Percentiles rank a stretch among this genome's conserved stretches.
Evolutionary conservation across 257 asterid genomes (phyloP).

Genomic region (Orobanche coerulescens): DNA sequence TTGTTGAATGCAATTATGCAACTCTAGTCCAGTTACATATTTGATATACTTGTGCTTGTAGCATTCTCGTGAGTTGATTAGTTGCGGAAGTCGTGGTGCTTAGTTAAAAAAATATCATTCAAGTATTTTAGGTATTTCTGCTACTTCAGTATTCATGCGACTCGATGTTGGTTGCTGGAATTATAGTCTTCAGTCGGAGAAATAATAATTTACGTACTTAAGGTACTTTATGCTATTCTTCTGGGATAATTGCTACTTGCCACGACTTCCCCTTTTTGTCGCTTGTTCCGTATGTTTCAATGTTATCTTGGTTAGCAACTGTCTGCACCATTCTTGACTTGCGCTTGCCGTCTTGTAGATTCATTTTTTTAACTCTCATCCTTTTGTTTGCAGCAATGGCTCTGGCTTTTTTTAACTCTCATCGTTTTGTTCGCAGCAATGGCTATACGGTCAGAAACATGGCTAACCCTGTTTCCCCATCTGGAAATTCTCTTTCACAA

Average conservation of each 20-base stretch:
- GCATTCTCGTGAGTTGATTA: background rate
- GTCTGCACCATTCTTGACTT: no score
- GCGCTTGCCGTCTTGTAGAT: background rate
- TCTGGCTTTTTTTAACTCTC: constrained; percentile 14
- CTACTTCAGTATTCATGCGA: background rate
- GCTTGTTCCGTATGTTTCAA: background rate
- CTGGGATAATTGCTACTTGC: background rate
- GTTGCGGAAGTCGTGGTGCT: no score
- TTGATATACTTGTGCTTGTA: constrained; percentile 7
- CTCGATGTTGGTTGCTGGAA: background rate
- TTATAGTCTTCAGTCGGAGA: background rate
- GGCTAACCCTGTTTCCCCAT: constrained; percentile 67
- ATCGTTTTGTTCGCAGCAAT: constrained; percentile 38
- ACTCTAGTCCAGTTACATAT: background rate
- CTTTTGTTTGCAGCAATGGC: constrained; percentile 40
- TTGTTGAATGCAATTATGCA: background rate
- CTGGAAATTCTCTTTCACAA: constrained; percentile 60
- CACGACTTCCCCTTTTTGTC: background rate
- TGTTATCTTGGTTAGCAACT: background rate
- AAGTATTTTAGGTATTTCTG: background rate
- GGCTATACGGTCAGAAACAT: constrained; percentile 39
- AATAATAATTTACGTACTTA: background rate
- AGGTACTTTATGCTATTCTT: background rate
- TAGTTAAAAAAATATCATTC: no score
- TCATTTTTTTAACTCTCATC: constrained; percentile 9